phyloP scores from a whole-genome alignment of 2,329 filamentous ascomycete genomes.

The Epichloe hybrida region DNA sequence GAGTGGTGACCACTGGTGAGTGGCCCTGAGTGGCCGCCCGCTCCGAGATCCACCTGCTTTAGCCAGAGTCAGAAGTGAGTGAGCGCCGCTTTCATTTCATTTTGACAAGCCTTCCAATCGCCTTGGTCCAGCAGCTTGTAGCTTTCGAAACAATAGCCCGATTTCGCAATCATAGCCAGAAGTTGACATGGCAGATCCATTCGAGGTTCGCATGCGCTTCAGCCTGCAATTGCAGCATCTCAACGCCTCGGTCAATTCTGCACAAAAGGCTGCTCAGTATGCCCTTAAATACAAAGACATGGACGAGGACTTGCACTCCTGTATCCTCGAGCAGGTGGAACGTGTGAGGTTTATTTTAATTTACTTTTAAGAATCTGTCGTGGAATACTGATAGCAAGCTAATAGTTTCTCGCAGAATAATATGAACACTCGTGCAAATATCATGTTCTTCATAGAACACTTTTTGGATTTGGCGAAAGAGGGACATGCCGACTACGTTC shows the following conservation, averaged over 20 bases:
- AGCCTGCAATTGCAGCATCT: slow-evolving; percentile 80
- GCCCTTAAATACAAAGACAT: slow-evolving; percentile 87
- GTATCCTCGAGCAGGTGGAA: slow-evolving; percentile 92
- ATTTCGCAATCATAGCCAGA: not conserved
- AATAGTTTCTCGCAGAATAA: slow-evolving; percentile 46
- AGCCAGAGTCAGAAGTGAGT: not conserved
- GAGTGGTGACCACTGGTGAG: too few relatives aligned
- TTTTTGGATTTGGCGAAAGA: slow-evolving; percentile 78
- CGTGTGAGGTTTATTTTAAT: slow-evolving; percentile 32
- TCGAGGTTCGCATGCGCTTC: slow-evolving; percentile 97
- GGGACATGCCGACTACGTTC: slow-evolving; percentile 66
- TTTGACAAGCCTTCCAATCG: not conserved
- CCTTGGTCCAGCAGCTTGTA: not conserved
- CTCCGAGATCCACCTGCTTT: not conserved
- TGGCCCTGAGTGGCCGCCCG: too few relatives aligned
- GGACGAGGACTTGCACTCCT: slow-evolving; percentile 94
- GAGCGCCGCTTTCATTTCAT: not conserved
- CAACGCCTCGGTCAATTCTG: slow-evolving; percentile 77
- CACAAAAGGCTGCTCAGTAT: slow-evolving; percentile 88
- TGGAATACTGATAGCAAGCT: not conserved
- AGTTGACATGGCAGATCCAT: slow-evolving; percentile 57
- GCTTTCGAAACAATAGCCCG: not conserved
- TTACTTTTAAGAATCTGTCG: not conserved
- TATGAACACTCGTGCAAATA: slow-evolving; percentile 95
- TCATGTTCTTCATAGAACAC: slow-evolving; percentile 97